Conservation (phyloP, 2,329 filamentous ascomycete species). For the Pseudogymnoascus sp. region DNA sequence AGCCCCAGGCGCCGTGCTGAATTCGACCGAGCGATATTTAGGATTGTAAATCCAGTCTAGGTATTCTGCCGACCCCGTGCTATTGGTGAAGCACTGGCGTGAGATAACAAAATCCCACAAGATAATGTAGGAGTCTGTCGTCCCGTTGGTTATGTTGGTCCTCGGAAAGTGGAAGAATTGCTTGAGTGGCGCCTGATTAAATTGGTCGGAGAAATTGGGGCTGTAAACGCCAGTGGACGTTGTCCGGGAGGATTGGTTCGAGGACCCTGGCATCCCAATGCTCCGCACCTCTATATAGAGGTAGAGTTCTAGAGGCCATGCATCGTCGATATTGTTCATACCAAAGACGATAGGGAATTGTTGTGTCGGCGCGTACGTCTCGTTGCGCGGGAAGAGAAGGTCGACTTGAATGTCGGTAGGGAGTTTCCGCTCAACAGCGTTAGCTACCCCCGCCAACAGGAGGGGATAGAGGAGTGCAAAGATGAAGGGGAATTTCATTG, state of each 20-base stretch:
- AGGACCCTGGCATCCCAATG: background rate
- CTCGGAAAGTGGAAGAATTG: background rate
- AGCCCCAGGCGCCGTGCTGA: background rate
- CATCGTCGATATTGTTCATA: conserved; percentile 20
- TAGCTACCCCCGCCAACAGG: background rate
- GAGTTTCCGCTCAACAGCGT: background rate
- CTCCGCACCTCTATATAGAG: background rate
- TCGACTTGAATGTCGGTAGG: conserved; percentile 17
- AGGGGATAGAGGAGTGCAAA: background rate
- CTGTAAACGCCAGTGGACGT: background rate
- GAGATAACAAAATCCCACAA: background rate
- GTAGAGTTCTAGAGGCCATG: background rate
- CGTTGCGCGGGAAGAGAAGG: conserved; percentile 29
- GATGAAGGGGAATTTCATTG: background rate
- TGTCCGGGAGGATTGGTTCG: background rate
- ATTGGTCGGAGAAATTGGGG: background rate
- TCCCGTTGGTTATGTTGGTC: background rate
- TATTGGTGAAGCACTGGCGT: background rate
- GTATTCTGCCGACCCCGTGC: background rate
- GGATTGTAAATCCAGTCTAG: too few species aligned
- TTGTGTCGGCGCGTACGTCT: conserved; percentile 24
- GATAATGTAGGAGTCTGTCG: background rate
- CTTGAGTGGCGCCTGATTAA: background rate
- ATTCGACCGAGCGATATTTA: background rate
- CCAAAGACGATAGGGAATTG: conserved; percentile 27